phyloP scores from a whole-genome alignment of 2,329 filamentous ascomycete genomes.

The Hymenoscyphus infarciens region DNA sequence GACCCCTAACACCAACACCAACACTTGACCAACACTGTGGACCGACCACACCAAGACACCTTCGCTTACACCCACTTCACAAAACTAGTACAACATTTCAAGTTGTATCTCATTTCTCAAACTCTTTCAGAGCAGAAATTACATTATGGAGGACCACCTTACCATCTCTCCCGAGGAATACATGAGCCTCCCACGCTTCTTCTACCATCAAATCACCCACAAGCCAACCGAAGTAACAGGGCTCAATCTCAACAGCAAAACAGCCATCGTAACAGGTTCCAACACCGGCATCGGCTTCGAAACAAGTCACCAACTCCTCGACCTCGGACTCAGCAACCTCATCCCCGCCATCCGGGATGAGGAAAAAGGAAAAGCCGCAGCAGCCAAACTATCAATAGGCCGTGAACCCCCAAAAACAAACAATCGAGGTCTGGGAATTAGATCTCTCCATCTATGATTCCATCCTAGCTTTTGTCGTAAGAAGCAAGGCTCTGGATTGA shows the following conservation, averaged over 20 bases:
- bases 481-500: constrained; percentile 4
- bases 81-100: too few relatives aligned
- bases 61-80: too few relatives aligned
- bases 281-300: constrained; percentile 41
- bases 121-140: too few relatives aligned
- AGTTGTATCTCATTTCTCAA: too few relatives aligned
- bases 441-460: constrained; percentile 39
- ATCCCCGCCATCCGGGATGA: constrained; percentile 46
- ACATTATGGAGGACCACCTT: too few relatives aligned
- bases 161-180: neutral
- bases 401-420: constrained; percentile 31
- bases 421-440: constrained; percentile 48
- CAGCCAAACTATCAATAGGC: constrained; percentile 27
- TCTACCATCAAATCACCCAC: neutral
- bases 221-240: neutral
- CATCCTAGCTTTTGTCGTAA: constrained; percentile 7
- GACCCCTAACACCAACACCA: too few relatives aligned
- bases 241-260: constrained; percentile 6
- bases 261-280: constrained; percentile 16
- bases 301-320: constrained; percentile 39
- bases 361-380: constrained; percentile 42
- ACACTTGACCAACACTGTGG: too few relatives aligned
- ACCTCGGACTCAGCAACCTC: constrained; percentile 39
- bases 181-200: neutral
- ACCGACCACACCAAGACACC: too few relatives aligned